Conservation (phyloP, 2,329 filamentous ascomycete genomes). For the Leptographium procerum region DNA sequence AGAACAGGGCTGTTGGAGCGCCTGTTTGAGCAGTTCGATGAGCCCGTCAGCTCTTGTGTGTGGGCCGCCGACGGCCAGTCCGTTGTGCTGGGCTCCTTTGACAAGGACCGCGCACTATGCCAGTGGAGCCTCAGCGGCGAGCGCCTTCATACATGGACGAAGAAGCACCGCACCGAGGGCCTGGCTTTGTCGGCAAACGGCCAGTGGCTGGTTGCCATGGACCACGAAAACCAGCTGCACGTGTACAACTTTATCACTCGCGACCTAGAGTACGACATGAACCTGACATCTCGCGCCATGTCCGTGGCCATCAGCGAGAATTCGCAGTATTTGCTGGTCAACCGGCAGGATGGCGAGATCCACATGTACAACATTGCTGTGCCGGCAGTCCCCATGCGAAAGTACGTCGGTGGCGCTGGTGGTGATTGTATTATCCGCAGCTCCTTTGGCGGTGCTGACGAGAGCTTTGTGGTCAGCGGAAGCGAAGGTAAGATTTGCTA, state of each 20-base stretch:
- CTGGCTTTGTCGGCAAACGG: conserved; percentile 75
- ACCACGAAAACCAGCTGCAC: conserved; percentile 57
- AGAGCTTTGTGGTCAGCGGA: conserved; percentile 84
- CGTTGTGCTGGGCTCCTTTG: conserved; percentile 71
- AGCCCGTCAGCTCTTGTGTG: conserved; percentile 80
- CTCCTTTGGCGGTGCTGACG: conserved; percentile 76
- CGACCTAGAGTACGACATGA: conserved; percentile 63
- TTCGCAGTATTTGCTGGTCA: conserved; percentile 71
- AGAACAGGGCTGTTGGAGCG: conserved; percentile 55
- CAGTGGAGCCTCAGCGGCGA: conserved; percentile 59
- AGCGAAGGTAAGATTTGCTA: conserved; percentile 60
- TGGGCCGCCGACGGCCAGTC: conserved; percentile 71
- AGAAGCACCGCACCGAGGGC: conserved; percentile 68
- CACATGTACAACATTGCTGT: conserved; percentile 68
- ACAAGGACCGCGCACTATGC: conserved; percentile 53
- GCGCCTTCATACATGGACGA: conserved; percentile 53
- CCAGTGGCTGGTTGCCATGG: conserved; percentile 66
- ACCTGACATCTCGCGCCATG: conserved; percentile 58
- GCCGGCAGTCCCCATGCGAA: conserved; percentile 53
- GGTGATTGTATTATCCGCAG: conserved; percentile 64
- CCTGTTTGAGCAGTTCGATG: conserved; percentile 58
- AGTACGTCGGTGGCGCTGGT: conserved; percentile 65
- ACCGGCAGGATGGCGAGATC: conserved; percentile 65
- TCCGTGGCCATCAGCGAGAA: conserved; percentile 74
- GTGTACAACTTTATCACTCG: conserved; percentile 72